phyloP scores from a whole-genome alignment of 1,284 basidiomycete species.

The Austroboletus novae-zelandiae region DNA sequence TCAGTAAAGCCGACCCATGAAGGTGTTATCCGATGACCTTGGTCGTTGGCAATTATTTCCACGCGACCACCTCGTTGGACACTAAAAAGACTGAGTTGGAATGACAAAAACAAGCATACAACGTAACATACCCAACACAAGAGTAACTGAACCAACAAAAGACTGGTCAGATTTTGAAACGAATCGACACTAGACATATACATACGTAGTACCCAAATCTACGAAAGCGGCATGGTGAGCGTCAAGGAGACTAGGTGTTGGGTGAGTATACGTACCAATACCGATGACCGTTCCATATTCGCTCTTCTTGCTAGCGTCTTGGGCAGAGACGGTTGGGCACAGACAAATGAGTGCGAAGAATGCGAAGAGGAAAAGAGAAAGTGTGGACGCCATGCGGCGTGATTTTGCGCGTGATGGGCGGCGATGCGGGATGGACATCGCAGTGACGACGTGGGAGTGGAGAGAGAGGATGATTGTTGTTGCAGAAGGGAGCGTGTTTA shows the following conservation, averaged over 20 bases:
- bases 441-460: slow-evolving; percentile 14
- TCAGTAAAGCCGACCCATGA: slow-evolving; percentile 94
- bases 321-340: slow-evolving; percentile 57
- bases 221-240: slow-evolving; percentile 17
- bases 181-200: slow-evolving; percentile 3
- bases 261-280: slow-evolving; percentile 67
- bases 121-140: slow-evolving; percentile 62
- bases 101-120: accelerated
- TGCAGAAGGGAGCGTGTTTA: slow-evolving; percentile 16
- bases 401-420: slow-evolving; percentile 59
- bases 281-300: slow-evolving; percentile 94
- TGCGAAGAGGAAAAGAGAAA: slow-evolving; percentile 64
- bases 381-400: slow-evolving; percentile 56
- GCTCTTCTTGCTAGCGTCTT: slow-evolving; percentile 45
- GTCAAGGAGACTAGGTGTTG: neutral
- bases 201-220: slow-evolving; percentile 83
- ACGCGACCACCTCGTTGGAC: slow-evolving; percentile 99
- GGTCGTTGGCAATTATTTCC: slow-evolving; percentile 97
- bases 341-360: slow-evolving; percentile 63
- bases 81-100: slow-evolving; percentile 31
- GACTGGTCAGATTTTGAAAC: slow-evolving; percentile 20
- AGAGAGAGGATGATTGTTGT: slow-evolving; percentile 3
- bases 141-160: slow-evolving; percentile 53
- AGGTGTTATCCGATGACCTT: slow-evolving; percentile 95
- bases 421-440: slow-evolving; percentile 39